These are phyloP conservation scores for Xylaria hypoxylon DNA, from an alignment of 2,329 filamentous ascomycete species.

Conservation along the genomic window DNA sequence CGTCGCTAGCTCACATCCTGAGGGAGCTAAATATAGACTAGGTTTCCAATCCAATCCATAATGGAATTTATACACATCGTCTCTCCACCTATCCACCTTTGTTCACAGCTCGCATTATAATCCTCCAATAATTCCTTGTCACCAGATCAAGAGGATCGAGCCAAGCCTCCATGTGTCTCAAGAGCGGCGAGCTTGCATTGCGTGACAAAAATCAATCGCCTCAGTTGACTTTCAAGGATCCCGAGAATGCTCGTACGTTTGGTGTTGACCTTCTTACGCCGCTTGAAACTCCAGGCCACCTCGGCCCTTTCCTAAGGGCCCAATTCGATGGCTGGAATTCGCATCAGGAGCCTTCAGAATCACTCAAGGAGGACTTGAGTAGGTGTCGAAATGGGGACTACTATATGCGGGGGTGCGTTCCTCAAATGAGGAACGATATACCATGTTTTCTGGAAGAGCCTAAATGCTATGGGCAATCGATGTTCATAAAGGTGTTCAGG, in stretches of 20 bases:
- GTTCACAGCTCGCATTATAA: too few relatives aligned
- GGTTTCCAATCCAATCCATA: too few relatives aligned
- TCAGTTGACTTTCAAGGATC: slow-evolving; percentile 24
- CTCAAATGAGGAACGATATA: slow-evolving; percentile 23
- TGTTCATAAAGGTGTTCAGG: slow-evolving; percentile 24
- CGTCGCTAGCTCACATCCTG: too few relatives aligned
- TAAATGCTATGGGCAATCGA: slow-evolving; percentile 29
- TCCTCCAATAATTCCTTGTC: too few relatives aligned
- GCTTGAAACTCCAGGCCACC: slow-evolving; percentile 25
- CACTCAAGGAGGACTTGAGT: slow-evolving; percentile 24
- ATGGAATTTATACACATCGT: too few relatives aligned
- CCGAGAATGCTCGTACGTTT: slow-evolving; percentile 11
- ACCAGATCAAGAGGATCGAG: too few relatives aligned
- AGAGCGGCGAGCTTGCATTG: not conserved
- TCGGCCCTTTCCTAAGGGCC: slow-evolving; percentile 28
- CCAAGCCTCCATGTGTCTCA: too few relatives aligned
- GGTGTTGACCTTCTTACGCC: slow-evolving; percentile 23
- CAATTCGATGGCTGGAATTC: slow-evolving; percentile 20
- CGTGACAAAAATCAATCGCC: slow-evolving; percentile 10
- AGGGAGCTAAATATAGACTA: too few relatives aligned
- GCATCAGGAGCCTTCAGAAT: slow-evolving; percentile 4
- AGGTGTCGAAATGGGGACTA: slow-evolving; percentile 28
- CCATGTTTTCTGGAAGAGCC: slow-evolving; percentile 27
- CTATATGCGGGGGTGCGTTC: slow-evolving; percentile 24
- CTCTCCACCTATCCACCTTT: too few relatives aligned